Conservation (phyloP, 768 basidiomycete species). For the Phanerodontia chrysosporium region DNA sequence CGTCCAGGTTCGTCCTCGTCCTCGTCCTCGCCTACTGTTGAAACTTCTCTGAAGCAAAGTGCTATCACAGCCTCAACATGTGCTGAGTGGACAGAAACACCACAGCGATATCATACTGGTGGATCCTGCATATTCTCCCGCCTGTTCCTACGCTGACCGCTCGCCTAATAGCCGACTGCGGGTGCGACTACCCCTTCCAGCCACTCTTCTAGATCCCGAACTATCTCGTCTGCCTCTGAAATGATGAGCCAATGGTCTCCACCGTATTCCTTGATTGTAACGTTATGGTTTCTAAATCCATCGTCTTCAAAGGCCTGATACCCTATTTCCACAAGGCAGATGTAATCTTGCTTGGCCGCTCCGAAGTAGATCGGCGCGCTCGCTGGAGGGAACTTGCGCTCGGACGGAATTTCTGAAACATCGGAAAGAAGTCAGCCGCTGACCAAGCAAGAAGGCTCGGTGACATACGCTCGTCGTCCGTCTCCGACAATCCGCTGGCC, state of each 20-base stretch:
- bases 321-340: constrained; percentile 5
- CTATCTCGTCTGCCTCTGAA: constrained; percentile 7
- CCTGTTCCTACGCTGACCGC: too few relatives aligned
- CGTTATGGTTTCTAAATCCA: constrained; percentile 6
- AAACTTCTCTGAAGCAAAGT: too few relatives aligned
- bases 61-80: too few relatives aligned
- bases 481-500: neutral
- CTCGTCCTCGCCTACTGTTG: too few relatives aligned
- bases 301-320: neutral
- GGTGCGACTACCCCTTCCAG: neutral
- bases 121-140: too few relatives aligned
- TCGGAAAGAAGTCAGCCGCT: neutral
- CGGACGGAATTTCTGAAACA: neutral
- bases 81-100: too few relatives aligned
- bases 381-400: neutral
- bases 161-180: too few relatives aligned
- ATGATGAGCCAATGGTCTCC: constrained; percentile 13
- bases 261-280: constrained; percentile 8
- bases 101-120: too few relatives aligned
- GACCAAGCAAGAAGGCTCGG: neutral
- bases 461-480: neutral
- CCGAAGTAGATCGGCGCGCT: constrained; percentile 12
- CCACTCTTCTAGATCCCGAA: constrained; percentile 5
- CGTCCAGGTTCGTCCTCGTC: too few relatives aligned
- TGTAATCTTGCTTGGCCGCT: constrained; percentile 1